Evolutionary conservation across 169 alveolate genomes (phyloP).

Genomic region (Theileria parva): DNA sequence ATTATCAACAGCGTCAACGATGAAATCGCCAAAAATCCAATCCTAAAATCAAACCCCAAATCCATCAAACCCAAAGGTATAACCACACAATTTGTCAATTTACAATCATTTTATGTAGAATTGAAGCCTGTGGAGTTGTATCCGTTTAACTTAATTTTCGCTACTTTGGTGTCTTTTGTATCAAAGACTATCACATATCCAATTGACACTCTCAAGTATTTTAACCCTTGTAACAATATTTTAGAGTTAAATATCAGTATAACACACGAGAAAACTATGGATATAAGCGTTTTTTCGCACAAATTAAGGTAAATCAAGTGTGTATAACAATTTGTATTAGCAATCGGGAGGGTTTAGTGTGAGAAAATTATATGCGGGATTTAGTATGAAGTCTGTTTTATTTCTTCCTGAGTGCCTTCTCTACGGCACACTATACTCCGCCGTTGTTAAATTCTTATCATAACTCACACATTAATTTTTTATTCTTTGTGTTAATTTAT

Average conservation of each 20-base stretch:
- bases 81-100: neutral
- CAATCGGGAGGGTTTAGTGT: neutral
- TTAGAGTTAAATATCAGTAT: constrained; percentile 56
- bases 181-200: constrained; percentile 61
- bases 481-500: neutral
- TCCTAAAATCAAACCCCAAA: constrained; percentile 15
- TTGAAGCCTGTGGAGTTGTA: constrained; percentile 61
- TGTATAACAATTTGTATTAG: constrained; percentile 2
- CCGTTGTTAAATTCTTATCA: constrained; percentile 20
- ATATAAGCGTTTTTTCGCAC: neutral
- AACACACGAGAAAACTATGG: constrained; percentile 37
- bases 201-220: constrained; percentile 57
- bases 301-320: neutral
- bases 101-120: constrained; percentile 26
- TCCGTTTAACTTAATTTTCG: constrained; percentile 61
- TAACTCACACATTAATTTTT: neutral
- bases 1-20: constrained; percentile 39
- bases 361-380: constrained; percentile 40
- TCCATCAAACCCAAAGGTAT: constrained; percentile 52
- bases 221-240: neutral
- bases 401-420: constrained; percentile 50
- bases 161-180: constrained; percentile 43
- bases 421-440: constrained; percentile 47
- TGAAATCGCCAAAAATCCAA: constrained; percentile 39
- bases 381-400: constrained; percentile 37